Base-by-base conservation (phyloP, 2,329 filamentous ascomycete species). In the Leptographium lundbergii region DNA sequence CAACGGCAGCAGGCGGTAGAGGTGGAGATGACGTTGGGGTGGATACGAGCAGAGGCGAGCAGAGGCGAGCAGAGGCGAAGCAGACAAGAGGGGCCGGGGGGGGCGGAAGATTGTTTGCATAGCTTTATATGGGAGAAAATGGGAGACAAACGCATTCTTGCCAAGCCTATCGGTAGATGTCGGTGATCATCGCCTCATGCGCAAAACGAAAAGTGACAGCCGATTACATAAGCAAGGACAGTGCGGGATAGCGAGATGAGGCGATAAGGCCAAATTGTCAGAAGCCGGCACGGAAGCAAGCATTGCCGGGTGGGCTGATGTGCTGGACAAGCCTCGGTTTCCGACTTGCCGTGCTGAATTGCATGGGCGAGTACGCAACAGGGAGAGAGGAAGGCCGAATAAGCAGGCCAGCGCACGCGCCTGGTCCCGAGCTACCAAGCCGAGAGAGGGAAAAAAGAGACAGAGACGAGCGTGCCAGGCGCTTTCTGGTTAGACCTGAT, bases 1-100 rank as follows among this genome's bases (percentile, higher is more conserved):
- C 56, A 84, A 84, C 57, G 83, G 82, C 66, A 75, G 76, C 54
- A 77, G 76, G 69, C 74, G 77, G 71, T 82, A 55, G n/a, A 10
- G 47, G 22, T 13, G 14, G 6, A 14, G 36, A 39, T 17, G 13
- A 10, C 32, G 9, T 10, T 19, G 25, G 9, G 19, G 34, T 14
- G 24, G 32, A 27, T 17, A 54, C 27, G 24, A 25, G 42, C n/a
- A n/a, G n/a, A n/a, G n/a, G n/a, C n/a, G n/a, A n/a, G n/a, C n/a
- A n/a, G n/a, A n/a, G n/a, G n/a, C n/a, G n/a, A n/a, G n/a, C n/a
- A 27, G 34, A 55, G 34, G 47, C 14, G 29, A 54, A 32, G 39
- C 25, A 24, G 27, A 48, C 19, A 22, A 6, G 27, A 29, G 27
- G 27, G 7, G 27, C 27, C 4, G 27, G 7, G 27, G 27, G 27